Evolutionary conservation across 2,329 filamentous ascomycete species (phyloP).

Genomic region (Ophiosphaerella narmari): DNA sequence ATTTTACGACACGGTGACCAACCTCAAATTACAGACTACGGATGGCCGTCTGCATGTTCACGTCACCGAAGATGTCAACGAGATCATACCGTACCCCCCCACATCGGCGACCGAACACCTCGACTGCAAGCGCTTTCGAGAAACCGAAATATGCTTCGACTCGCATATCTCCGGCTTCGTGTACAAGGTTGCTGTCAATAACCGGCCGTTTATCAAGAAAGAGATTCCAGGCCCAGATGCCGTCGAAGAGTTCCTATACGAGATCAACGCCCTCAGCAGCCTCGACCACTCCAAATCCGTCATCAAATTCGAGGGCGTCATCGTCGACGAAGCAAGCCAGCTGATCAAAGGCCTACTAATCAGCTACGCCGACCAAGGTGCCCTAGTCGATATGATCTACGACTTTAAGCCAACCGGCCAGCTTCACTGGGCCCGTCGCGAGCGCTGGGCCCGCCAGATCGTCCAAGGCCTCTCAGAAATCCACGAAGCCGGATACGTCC

Average conservation of each 20-base stretch:
- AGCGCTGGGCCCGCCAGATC: conserved; percentile 90
- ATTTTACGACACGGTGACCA: conserved; percentile 95
- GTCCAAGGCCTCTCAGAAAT: conserved; percentile 88
- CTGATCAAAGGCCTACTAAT: conserved; percentile 88
- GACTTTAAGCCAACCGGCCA: conserved; percentile 64
- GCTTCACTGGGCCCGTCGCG: conserved; percentile 72
- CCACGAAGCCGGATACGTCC: conserved; percentile 93
- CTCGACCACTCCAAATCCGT: conserved; percentile 75
- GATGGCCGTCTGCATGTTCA: conserved; percentile 91
- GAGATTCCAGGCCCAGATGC: conserved; percentile 96
- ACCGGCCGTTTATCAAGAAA: conserved; percentile 85
- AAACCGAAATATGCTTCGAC: conserved; percentile 80
- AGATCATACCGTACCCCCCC: conserved; percentile 86
- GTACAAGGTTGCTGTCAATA: conserved; percentile 81
- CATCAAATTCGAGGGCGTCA: conserved; percentile 83
- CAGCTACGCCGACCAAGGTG: conserved; percentile 81
- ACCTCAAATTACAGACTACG: conserved; percentile 88
- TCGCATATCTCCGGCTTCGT: conserved; percentile 96
- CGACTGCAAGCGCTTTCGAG: conserved; percentile 61
- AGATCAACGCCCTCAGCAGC: conserved; percentile 89
- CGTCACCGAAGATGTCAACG: conserved; percentile 95
- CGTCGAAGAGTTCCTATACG: conserved; percentile 95
- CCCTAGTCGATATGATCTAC: conserved; percentile 88
- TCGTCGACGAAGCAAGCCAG: conserved; percentile 76
- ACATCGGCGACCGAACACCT: conserved; percentile 76